Conservation (phyloP, 176 grass and related monocot species). For the Poa annua region DNA sequence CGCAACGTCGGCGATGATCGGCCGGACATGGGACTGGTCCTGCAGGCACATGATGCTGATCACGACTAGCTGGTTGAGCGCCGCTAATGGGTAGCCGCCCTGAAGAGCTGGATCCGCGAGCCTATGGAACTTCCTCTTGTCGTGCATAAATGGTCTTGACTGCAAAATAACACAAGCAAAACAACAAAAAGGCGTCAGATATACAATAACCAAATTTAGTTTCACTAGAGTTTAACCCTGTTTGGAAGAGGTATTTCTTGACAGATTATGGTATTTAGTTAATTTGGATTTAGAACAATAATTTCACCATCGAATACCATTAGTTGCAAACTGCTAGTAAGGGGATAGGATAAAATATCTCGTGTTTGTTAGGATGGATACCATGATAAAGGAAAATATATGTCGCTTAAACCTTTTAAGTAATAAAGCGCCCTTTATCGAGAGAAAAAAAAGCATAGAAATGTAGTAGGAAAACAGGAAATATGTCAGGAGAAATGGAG, state of each 20-base stretch:
- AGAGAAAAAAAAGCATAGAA: background rate
- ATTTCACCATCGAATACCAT: background rate
- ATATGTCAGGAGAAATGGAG: background rate
- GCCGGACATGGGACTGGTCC: slow-evolving; percentile 85
- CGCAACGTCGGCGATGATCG: slow-evolving; percentile 73
- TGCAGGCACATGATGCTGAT: slow-evolving; percentile 94
- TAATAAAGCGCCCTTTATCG: too few species aligned
- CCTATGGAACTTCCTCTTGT: slow-evolving; percentile 71
- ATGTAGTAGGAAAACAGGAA: background rate
- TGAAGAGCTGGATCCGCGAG: slow-evolving; percentile 76
- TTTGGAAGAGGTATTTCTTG: background rate
- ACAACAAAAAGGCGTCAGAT: background rate
- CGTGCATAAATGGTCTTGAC: slow-evolving; percentile 74
- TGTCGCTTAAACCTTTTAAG: too few species aligned
- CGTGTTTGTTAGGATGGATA: too few species aligned
- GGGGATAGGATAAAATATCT: background rate
- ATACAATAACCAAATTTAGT: background rate
- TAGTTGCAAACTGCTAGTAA: background rate
- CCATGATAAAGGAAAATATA: background rate
- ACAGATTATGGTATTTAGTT: background rate
- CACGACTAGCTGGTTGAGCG: slow-evolving; percentile 81
- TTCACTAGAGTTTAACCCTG: background rate
- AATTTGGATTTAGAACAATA: background rate
- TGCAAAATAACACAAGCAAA: slow-evolving; percentile 44
- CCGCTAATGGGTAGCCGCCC: slow-evolving; percentile 59